Evolutionary conservation across 768 basidiomycete species (phyloP).

Genomic region (Termitomyces sp.): DNA sequence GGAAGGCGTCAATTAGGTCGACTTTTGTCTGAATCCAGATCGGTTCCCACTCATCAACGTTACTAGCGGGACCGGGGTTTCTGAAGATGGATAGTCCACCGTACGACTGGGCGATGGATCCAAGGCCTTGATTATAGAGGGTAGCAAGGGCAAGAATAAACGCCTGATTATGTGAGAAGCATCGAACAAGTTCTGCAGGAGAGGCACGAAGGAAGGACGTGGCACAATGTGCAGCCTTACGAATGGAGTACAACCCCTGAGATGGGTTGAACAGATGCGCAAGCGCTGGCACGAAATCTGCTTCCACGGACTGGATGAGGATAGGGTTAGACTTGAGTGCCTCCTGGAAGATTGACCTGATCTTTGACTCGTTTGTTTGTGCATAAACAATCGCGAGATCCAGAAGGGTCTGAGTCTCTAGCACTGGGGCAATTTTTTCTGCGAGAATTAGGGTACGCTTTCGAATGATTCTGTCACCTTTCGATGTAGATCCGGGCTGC

Average conservation of each 20-base stretch:
- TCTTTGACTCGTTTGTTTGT: slow-evolving; percentile 33
- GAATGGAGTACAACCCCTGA: slow-evolving; percentile 55
- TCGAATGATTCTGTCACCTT: slow-evolving; percentile 40
- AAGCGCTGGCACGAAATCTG: slow-evolving; percentile 54
- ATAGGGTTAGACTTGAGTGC: slow-evolving; percentile 29
- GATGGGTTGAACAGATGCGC: slow-evolving; percentile 40
- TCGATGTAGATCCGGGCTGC: slow-evolving; percentile 28
- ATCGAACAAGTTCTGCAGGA: slow-evolving; percentile 41
- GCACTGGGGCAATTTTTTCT: slow-evolving; percentile 40
- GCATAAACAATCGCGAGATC: slow-evolving; percentile 61
- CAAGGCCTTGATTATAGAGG: slow-evolving; percentile 56
- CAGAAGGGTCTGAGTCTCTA: slow-evolving; percentile 52
- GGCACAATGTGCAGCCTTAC: slow-evolving; percentile 59
- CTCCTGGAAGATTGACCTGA: slow-evolving; percentile 38
- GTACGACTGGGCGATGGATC: slow-evolving; percentile 51
- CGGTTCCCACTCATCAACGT: slow-evolving; percentile 61
- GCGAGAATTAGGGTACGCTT: slow-evolving; percentile 50
- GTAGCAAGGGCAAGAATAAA: slow-evolving; percentile 55
- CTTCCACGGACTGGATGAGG: slow-evolving; percentile 26
- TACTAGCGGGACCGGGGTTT: slow-evolving; percentile 17
- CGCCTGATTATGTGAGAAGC: slow-evolving; percentile 45
- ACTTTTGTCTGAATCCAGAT: slow-evolving; percentile 74
- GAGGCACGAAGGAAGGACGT: slow-evolving; percentile 46
- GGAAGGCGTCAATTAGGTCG: slow-evolving; percentile 64
- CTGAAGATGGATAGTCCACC: slow-evolving; percentile 42